Percentiles rank a stretch among this genome's conserved stretches.
Conservation (phyloP, 352 stramenopile species). For the Thraustochytrium sp. region DNA sequence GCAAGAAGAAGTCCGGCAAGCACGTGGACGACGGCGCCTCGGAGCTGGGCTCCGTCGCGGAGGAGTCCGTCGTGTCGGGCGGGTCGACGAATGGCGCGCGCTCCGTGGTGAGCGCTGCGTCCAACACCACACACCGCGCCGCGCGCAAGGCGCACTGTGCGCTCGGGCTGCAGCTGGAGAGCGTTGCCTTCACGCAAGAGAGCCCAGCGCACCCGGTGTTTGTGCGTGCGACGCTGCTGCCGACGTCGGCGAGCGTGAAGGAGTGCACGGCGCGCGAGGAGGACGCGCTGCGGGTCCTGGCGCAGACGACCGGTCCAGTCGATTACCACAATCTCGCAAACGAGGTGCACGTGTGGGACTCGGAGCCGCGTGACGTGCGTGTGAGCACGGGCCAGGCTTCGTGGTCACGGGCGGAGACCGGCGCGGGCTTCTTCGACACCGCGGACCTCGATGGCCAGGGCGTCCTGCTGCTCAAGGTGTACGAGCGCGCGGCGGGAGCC, state of each 20-base stretch:
- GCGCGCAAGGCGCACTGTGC: not conserved
- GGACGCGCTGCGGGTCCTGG: not conserved
- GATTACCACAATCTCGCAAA: not conserved
- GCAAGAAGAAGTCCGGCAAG: not conserved
- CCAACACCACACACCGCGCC: not conserved
- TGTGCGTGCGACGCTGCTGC: not conserved
- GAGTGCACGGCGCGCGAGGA: not conserved
- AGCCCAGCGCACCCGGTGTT: not conserved
- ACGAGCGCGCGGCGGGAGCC: not conserved
- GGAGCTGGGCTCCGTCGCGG: not conserved
- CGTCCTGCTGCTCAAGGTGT: constrained; percentile 3
- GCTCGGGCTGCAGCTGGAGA: not conserved
- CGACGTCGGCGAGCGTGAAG: not conserved
- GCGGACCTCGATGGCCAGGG: not conserved
- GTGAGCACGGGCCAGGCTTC: constrained; percentile 5
- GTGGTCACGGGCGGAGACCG: not conserved
- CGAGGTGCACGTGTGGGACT: constrained; percentile 1
- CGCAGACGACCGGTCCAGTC: not conserved
- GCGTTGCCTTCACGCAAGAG: not conserved
- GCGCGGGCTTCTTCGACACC: not conserved
- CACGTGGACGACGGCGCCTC: not conserved
- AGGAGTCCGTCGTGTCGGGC: not conserved
- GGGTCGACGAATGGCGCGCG: not conserved
- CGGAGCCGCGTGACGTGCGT: not conserved
- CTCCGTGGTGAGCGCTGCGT: not conserved